phyloP scores from a whole-genome alignment of 2,329 filamentous ascomycete species.

The Cladophialophora bantiana region DNA sequence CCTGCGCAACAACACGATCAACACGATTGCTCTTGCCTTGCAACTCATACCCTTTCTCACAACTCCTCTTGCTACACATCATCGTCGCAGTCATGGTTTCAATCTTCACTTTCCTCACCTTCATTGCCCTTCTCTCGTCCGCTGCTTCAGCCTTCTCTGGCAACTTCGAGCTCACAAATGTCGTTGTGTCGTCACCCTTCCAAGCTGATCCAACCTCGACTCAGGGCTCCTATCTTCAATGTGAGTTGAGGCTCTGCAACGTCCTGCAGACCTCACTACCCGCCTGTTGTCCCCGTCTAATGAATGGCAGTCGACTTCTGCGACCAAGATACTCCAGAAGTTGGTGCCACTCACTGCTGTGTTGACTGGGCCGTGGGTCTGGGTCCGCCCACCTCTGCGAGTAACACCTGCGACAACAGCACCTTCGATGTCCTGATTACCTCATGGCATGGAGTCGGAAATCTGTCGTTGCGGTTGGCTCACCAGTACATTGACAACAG shows the following conservation, averaged over 20 bases:
- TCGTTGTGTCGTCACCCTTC: constrained; percentile 35
- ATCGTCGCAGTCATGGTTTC: constrained; percentile 15
- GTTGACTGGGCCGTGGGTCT: constrained; percentile 38
- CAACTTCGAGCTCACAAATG: constrained; percentile 36
- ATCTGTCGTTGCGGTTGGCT: constrained; percentile 33
- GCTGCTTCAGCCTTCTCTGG: constrained; percentile 32
- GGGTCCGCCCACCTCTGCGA: constrained; percentile 23
- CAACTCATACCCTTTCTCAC: background rate
- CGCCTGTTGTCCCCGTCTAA: background rate
- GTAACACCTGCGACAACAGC: constrained; percentile 31
- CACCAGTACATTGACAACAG: constrained; percentile 38
- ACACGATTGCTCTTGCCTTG: background rate
- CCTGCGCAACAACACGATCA: background rate
- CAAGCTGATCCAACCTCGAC: constrained; percentile 35
- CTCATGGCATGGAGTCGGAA: constrained; percentile 33
- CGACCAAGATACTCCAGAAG: constrained; percentile 37
- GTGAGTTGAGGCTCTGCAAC: constrained; percentile 25
- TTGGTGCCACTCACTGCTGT: constrained; percentile 32
- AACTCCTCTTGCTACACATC: background rate
- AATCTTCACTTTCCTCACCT: constrained; percentile 13
- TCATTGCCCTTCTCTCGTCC: constrained; percentile 19
- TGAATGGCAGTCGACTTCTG: constrained; percentile 35
- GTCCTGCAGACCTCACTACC: background rate
- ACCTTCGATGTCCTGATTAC: constrained; percentile 34
- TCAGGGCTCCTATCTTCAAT: constrained; percentile 30